These are phyloP conservation scores for Macadamia tetraphylla DNA, from an alignment of 164 flowering plant species.

Conservation along the genomic window DNA sequence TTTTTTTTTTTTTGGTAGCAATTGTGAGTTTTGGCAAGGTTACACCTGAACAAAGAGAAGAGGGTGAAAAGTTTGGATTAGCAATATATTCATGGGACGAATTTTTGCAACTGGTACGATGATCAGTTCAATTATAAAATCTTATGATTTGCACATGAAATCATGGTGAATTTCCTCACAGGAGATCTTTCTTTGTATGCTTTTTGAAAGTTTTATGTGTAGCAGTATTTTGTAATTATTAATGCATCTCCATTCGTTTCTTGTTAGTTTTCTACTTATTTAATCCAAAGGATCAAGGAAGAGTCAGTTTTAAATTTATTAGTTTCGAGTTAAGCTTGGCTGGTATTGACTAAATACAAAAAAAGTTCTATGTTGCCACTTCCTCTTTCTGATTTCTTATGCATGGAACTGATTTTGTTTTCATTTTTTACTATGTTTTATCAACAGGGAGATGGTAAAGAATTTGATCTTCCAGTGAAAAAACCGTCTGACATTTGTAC, in stretches of 20 bases:
- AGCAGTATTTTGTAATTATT: not conserved
- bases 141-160: not conserved
- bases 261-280: not conserved
- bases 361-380: no score
- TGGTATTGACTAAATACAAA: no score
- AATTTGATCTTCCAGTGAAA: conserved; percentile 59
- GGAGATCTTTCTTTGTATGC: not conserved
- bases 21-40: conserved; percentile 94
- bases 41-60: conserved; percentile 57
- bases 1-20: conserved; percentile 28
- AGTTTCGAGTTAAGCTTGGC: not conserved
- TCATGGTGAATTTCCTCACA: not conserved
- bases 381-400: not conserved
- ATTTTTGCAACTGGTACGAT: conserved; percentile 65
- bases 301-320: not conserved
- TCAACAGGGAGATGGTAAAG: conserved; percentile 54
- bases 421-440: conserved; percentile 1
- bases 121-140: conserved; percentile 9
- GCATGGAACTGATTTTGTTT: not conserved
- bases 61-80: conserved; percentile 50
- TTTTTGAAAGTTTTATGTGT: not conserved
- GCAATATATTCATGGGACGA: conserved; percentile 77
- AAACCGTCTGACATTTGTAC: conserved; percentile 78
- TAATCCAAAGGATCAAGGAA: not conserved
- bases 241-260: not conserved